phyloP scores from a whole-genome alignment of 805 yeast genomes.

The Pichia nakasei region DNA sequence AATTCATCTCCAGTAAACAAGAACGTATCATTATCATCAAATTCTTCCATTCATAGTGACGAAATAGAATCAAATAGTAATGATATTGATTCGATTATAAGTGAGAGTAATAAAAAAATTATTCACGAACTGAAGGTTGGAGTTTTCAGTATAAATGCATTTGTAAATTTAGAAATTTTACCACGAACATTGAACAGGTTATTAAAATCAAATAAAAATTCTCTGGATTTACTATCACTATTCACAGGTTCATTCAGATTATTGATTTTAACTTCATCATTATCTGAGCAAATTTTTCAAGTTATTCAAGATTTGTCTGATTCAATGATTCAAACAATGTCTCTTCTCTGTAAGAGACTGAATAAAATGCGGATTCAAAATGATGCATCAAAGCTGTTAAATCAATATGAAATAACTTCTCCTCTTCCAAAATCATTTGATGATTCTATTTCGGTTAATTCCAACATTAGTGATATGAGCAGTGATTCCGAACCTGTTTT shows the following conservation, averaged over 20 bases:
- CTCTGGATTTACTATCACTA: slow-evolving; percentile 12
- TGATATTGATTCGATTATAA: background rate
- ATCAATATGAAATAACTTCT: background rate
- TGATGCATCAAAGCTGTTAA: background rate
- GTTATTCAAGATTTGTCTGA: slow-evolving; percentile 17
- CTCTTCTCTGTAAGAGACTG: background rate
- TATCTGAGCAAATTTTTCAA: slow-evolving; percentile 13
- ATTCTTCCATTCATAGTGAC: background rate
- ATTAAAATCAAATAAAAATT: slow-evolving; percentile 12
- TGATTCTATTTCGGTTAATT: slow-evolving; percentile 3
- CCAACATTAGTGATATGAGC: slow-evolving; percentile 1
- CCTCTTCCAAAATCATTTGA: background rate
- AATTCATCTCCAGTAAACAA: background rate
- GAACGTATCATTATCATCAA: background rate
- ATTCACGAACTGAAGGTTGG: slow-evolving; percentile 19
- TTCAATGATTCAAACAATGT: slow-evolving; percentile 1
- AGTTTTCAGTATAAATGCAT: slow-evolving; percentile 19
- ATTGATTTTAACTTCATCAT: slow-evolving; percentile 16
- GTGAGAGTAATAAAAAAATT: background rate
- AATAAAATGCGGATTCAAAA: background rate
- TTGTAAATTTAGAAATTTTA: slow-evolving; percentile 15
- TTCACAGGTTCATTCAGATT: slow-evolving; percentile 20
- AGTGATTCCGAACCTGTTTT: slow-evolving; percentile 3
- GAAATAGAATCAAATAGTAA: background rate
- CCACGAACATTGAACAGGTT: slow-evolving; percentile 10